Percentiles rank a stretch among this genome's conserved stretches.
Evolutionary conservation across 805 yeast species (phyloP).

Genomic region (Saitoella complicata): DNA sequence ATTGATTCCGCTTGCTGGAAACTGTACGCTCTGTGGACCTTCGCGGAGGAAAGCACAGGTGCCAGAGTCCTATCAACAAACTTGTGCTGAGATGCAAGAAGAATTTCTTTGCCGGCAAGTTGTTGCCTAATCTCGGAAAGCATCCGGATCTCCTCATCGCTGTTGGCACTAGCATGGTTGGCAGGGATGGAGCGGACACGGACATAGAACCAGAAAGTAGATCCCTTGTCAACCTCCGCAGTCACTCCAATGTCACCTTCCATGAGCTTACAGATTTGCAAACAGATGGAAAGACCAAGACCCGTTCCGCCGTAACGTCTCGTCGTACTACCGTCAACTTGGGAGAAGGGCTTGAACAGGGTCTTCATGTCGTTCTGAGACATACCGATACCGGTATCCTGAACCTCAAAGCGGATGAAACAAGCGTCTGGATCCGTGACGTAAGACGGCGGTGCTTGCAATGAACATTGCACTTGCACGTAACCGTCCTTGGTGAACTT

Average conservation of each 20-base stretch:
- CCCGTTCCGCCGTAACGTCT: slow-evolving; percentile 40
- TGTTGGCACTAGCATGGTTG: too few species aligned
- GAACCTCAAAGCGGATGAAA: slow-evolving; percentile 21
- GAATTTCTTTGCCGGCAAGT: too few species aligned
- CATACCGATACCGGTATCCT: slow-evolving; percentile 39
- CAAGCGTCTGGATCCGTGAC: slow-evolving; percentile 22
- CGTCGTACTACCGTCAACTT: slow-evolving; percentile 39
- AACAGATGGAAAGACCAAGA: slow-evolving; percentile 33
- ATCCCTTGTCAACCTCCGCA: slow-evolving; percentile 30
- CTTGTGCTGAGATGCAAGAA: too few species aligned
- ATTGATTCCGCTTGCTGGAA: too few species aligned
- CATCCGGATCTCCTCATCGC: too few species aligned
- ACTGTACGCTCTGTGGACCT: too few species aligned
- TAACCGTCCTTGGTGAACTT: slow-evolving; percentile 33
- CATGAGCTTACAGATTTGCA: slow-evolving; percentile 33
- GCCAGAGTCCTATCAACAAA: too few species aligned
- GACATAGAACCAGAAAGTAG: slow-evolving; percentile 2
- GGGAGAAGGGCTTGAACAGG: slow-evolving; percentile 37
- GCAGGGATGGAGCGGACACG: not conserved
- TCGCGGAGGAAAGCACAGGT: too few species aligned
- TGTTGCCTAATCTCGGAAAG: too few species aligned
- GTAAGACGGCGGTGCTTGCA: slow-evolving; percentile 20
- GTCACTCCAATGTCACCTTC: slow-evolving; percentile 32
- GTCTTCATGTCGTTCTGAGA: slow-evolving; percentile 29
- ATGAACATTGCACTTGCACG: slow-evolving; percentile 22